phyloP scores from a whole-genome alignment of 805 yeast genomes.

The Candida oleophila region DNA sequence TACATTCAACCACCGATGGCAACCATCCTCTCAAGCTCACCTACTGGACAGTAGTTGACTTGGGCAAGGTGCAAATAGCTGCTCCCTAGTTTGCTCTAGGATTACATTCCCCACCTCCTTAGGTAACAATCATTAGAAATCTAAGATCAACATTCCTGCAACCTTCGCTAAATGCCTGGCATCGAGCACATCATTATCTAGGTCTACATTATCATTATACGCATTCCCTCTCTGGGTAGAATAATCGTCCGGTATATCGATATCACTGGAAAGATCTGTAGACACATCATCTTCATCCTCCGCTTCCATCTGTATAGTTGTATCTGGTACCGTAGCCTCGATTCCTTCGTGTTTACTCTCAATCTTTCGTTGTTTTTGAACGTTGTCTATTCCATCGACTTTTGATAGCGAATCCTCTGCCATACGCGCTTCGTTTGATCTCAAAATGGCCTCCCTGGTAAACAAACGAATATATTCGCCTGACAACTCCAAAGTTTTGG shows the following conservation, averaged over 20 bases:
- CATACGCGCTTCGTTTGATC: constrained; percentile 54
- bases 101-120: background rate
- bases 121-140: too few relatives aligned
- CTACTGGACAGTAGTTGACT: background rate
- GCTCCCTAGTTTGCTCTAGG: background rate
- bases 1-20: constrained; percentile 7
- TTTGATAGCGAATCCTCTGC: constrained; percentile 23
- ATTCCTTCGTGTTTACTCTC: constrained; percentile 9
- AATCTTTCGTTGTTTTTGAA: constrained; percentile 8
- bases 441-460: constrained; percentile 54
- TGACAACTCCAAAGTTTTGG: constrained; percentile 47
- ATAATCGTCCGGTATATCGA: constrained; percentile 13
- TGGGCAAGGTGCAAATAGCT: background rate
- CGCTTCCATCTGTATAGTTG: constrained; percentile 10
- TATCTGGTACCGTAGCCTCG: constrained; percentile 6
- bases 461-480: constrained; percentile 57
- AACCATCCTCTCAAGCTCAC: background rate
- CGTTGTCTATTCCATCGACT: constrained; percentile 35
- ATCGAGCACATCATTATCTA: constrained; percentile 41
- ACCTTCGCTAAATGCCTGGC: constrained; percentile 53
- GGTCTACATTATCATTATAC: constrained; percentile 9
- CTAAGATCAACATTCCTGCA: constrained; percentile 57
- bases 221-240: constrained; percentile 17
- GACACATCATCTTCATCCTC: constrained; percentile 15
- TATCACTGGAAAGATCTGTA: constrained; percentile 15